Evolutionary conservation across 305 asterid species (phyloP).

Genomic region (Fraxinus angustifolia): DNA sequence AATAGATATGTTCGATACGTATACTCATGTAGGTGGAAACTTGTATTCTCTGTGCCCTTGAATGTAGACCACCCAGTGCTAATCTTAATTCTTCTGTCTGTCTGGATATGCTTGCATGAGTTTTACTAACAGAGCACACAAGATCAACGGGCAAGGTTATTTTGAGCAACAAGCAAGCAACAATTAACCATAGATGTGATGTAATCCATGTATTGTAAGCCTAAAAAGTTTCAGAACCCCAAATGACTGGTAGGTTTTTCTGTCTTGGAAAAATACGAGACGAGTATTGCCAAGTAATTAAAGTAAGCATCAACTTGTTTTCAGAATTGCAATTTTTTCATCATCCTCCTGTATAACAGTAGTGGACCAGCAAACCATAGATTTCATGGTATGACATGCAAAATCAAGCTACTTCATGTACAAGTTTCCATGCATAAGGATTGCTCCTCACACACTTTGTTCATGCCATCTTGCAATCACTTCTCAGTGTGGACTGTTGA

Average conservation of each 20-base stretch:
- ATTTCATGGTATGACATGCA: background rate
- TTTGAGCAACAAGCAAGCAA: background rate
- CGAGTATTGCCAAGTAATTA: background rate
- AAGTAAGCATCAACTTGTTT: background rate
- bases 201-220: background rate
- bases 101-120: background rate
- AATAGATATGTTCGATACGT: background rate
- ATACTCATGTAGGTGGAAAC: background rate
- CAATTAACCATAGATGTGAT: background rate
- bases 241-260: background rate
- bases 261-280: background rate
- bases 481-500: background rate
- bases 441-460: background rate
- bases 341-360: background rate
- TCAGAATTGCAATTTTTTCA: background rate
- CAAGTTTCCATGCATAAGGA: background rate
- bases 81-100: background rate
- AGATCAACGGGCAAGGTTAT: background rate
- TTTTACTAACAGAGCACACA: background rate
- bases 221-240: background rate
- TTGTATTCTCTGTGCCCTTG: background rate
- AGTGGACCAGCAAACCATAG: background rate
- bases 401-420: background rate
- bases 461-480: background rate
- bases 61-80: background rate